Percentiles rank a stretch among this genome's conserved stretches.
These are phyloP conservation scores for Platanthera zijinensis DNA, from an alignment of 106 monocot species.

Conservation along the genomic window DNA sequence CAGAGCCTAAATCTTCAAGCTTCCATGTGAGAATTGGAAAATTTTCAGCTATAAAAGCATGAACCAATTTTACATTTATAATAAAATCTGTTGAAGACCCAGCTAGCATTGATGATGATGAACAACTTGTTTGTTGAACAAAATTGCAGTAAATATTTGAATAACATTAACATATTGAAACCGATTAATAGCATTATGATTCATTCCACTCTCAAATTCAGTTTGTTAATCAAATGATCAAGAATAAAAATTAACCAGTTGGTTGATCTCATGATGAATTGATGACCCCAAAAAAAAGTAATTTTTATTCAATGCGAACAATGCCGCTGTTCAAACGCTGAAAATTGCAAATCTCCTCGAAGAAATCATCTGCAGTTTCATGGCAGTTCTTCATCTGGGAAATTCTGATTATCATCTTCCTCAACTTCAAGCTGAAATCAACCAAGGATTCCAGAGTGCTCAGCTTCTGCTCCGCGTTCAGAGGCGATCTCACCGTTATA, in stretches of 20 bases:
- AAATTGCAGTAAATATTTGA: too few species aligned
- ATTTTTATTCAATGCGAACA: constrained; percentile 54
- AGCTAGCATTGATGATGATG: too few species aligned
- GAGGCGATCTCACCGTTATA: constrained; percentile 77
- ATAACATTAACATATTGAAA: too few species aligned
- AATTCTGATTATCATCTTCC: constrained; percentile 69
- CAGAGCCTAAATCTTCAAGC: too few species aligned
- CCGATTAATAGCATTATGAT: too few species aligned
- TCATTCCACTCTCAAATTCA: too few species aligned
- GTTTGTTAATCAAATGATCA: neutral
- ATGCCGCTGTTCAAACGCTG: constrained; percentile 37
- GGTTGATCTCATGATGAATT: neutral
- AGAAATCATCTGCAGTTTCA: constrained; percentile 83
- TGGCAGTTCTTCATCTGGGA: constrained; percentile 79
- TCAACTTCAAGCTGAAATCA: constrained; percentile 37
- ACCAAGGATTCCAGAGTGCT: constrained; percentile 61
- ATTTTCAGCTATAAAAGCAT: too few species aligned
- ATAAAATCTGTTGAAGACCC: too few species aligned
- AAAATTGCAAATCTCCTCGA: constrained; percentile 74
- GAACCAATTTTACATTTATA: too few species aligned
- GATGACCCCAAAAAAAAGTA: neutral
- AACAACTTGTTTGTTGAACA: too few species aligned
- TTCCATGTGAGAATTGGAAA: too few species aligned
- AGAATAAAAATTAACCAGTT: neutral
- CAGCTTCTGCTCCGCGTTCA: constrained; percentile 92